Conservation (phyloP, 176 grass and related monocot species). For the Triticum timopheevii region DNA sequence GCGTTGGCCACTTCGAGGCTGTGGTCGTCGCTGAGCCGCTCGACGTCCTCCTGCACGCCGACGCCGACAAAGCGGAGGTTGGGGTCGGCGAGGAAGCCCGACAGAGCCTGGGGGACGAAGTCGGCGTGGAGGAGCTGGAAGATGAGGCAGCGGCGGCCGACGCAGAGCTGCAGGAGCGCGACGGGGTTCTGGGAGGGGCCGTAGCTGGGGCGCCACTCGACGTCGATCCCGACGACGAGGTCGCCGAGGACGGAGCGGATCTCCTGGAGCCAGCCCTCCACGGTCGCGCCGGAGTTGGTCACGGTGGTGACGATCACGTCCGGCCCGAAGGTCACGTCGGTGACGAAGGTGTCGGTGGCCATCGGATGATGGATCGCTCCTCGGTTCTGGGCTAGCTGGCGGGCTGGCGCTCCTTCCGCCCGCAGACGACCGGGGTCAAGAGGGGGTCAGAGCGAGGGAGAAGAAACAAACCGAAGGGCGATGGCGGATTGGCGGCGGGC, state of each 20-base stretch:
- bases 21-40: conserved; percentile 38
- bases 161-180: conserved; percentile 64
- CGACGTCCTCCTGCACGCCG: conserved; percentile 38
- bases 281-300: conserved; percentile 28
- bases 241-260: conserved; percentile 9
- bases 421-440: neutral
- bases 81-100: conserved; percentile 40
- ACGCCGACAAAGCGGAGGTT: conserved; percentile 48
- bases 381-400: neutral
- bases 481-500: neutral
- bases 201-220: conserved; percentile 64
- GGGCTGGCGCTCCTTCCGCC: neutral
- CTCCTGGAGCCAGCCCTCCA: conserved; percentile 41
- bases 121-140: conserved; percentile 70
- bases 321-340: conserved; percentile 13
- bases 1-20: neutral
- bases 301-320: conserved; percentile 38
- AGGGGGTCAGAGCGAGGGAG: neutral
- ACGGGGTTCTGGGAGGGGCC: conserved; percentile 26
- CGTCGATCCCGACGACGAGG: conserved; percentile 56
- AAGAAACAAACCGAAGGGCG: neutral
- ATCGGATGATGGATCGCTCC: too few relatives aligned
- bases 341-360: neutral
- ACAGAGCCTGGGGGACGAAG: conserved; percentile 27
- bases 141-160: conserved; percentile 62